Evolutionary conservation across 164 flowering plant genomes (phyloP).

Genomic region (Vitis riparia): DNA sequence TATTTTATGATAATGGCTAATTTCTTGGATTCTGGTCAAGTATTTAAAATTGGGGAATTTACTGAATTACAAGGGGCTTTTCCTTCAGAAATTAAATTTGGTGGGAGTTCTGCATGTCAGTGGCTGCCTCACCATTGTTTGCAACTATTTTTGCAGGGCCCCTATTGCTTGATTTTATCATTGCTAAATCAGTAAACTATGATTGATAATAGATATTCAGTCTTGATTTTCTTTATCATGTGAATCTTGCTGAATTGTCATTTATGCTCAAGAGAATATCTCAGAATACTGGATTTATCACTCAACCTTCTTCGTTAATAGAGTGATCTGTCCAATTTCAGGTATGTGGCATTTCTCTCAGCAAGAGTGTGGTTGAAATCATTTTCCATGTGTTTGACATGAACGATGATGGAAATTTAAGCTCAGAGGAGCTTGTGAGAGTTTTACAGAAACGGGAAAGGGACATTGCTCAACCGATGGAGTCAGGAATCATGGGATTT

Average conservation of each 20-base stretch:
- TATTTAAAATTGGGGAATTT: not conserved
- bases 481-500: constrained; percentile 50
- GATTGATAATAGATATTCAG: not conserved
- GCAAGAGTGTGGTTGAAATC: constrained; percentile 62
- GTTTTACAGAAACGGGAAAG: constrained; percentile 68
- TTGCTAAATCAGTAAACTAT: not conserved
- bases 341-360: constrained; percentile 80
- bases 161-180: not conserved
- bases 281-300: not conserved
- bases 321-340: constrained; percentile 21
- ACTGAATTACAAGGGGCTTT: not conserved
- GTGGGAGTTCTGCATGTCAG: not conserved
- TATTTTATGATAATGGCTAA: not conserved
- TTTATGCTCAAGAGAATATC: not conserved
- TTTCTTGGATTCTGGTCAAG: not conserved
- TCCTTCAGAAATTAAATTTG: not conserved
- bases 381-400: constrained; percentile 80
- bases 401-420: constrained; percentile 71
- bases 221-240: too few relatives aligned
- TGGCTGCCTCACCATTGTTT: too few relatives aligned
- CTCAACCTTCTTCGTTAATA: not conserved
- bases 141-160: not conserved
- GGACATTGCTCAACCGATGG: constrained; percentile 52
- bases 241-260: too few relatives aligned
- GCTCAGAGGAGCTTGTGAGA: constrained; percentile 72